Conservation (phyloP, 768 basidiomycete species). For the Leucocoprinus sp. region DNA sequence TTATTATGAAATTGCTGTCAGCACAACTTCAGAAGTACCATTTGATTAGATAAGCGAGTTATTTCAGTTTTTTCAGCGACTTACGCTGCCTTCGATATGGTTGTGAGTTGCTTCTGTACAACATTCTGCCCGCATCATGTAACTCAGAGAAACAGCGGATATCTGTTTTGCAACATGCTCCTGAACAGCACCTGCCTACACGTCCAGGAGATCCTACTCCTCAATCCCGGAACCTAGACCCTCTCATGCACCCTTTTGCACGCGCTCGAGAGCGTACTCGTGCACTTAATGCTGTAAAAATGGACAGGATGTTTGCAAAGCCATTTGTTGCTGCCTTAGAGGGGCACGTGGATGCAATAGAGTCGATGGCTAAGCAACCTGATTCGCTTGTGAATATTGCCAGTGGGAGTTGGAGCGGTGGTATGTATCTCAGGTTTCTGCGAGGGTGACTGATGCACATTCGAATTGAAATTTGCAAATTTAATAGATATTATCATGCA, state of each 20-base stretch:
- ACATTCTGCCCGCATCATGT: background rate
- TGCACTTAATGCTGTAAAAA: conserved; percentile 91
- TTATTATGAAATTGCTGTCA: background rate
- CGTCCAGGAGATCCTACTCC: conserved; percentile 83
- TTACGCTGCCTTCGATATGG: conserved; percentile 14
- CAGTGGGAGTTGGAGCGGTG: conserved; percentile 95
- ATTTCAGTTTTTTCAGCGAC: conserved; percentile 4
- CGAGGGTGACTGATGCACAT: background rate
- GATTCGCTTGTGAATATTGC: conserved; percentile 72
- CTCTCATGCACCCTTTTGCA: conserved; percentile 92
- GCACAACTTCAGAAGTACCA: background rate
- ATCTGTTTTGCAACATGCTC: conserved; percentile 78
- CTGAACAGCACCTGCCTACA: conserved; percentile 61
- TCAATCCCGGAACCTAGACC: conserved; percentile 85
- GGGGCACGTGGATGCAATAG: conserved; percentile 93
- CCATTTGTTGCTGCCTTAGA: conserved; percentile 88
- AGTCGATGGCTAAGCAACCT: conserved; percentile 67
- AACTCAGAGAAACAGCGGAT: conserved; percentile 52
- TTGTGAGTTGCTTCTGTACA: conserved; percentile 15
- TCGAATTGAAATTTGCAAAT: background rate
- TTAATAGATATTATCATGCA: conserved; percentile 76
- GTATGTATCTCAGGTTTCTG: conserved; percentile 35
- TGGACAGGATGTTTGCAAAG: conserved; percentile 97
- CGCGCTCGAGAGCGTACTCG: conserved; percentile 88
- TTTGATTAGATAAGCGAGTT: conserved; percentile 2